Evolutionary conservation across 2,329 filamentous ascomycete species (phyloP).

Genomic region (Sarocladium brachiariae): DNA sequence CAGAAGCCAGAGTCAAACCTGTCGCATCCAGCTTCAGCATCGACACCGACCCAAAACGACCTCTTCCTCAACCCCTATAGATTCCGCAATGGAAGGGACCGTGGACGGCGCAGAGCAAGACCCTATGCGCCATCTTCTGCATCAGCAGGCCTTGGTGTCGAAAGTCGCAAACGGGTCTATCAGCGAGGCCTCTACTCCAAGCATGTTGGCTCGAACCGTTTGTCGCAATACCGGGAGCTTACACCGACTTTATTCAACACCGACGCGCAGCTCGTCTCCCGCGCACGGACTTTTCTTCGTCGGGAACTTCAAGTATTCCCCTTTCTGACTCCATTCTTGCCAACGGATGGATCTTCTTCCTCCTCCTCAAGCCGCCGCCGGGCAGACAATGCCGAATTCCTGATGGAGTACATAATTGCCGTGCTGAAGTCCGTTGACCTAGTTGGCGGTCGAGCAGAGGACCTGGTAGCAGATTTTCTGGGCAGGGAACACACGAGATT

Average conservation of each 20-base stretch:
- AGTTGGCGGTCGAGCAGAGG: slow-evolving; percentile 74
- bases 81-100: not conserved
- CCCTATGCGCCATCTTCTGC: not conserved
- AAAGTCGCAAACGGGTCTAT: slow-evolving; percentile 66
- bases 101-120: not conserved
- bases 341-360: slow-evolving; percentile 17
- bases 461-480: slow-evolving; percentile 71
- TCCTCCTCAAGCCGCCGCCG: slow-evolving; percentile 20
- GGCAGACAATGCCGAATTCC: slow-evolving; percentile 69
- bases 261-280: slow-evolving; percentile 62
- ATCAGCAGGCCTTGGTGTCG: slow-evolving; percentile 13
- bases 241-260: slow-evolving; percentile 58
- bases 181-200: slow-evolving; percentile 64
- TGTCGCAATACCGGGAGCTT: slow-evolving; percentile 70
- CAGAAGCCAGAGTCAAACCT: not conserved
- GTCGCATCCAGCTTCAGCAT: not conserved
- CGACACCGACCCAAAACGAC: slow-evolving; percentile 1
- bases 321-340: slow-evolving; percentile 47
- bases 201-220: slow-evolving; percentile 73
- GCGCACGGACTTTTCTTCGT: slow-evolving; percentile 74
- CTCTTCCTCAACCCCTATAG: slow-evolving; percentile 4
- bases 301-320: slow-evolving; percentile 79
- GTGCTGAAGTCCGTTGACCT: slow-evolving; percentile 79
- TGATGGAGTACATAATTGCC: slow-evolving; percentile 79
- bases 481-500: slow-evolving; percentile 65